Evolutionary conservation across 257 asterid species (phyloP).

Genomic region (Rauvolfia tetraphylla): DNA sequence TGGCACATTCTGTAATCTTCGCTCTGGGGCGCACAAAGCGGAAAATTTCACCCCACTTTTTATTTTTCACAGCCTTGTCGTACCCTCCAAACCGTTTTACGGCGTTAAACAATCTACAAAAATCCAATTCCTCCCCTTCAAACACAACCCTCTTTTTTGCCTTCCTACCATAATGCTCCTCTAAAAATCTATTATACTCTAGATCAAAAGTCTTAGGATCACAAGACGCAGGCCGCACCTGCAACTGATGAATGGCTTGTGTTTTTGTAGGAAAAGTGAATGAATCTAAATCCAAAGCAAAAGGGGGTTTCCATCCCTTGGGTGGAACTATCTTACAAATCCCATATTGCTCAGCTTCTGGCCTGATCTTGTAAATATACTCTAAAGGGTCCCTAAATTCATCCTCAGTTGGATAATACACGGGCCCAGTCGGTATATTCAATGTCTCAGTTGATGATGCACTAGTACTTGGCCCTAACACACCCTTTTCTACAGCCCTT

Average conservation of each 20-base stretch:
- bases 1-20: conserved; percentile 78
- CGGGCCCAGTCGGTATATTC: conserved; percentile 83
- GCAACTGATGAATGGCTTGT: conserved; percentile 93
- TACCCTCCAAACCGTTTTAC: conserved; percentile 93
- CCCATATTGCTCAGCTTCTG: conserved; percentile 92
- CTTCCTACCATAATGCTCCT: conserved; percentile 79
- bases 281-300: conserved; percentile 62
- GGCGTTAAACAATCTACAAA: conserved; percentile 77
- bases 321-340: conserved; percentile 98
- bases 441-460: conserved; percentile 43
- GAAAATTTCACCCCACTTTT: conserved; percentile 90
- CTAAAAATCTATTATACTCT: conserved; percentile 76
- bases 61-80: conserved; percentile 58
- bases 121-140: conserved; percentile 79
- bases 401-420: conserved; percentile 76
- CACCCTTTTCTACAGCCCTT: conserved; percentile 76
- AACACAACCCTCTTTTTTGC: conserved; percentile 65
- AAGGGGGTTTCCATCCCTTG: conserved; percentile 78
- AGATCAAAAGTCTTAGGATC: conserved; percentile 79
- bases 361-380: conserved; percentile 86
- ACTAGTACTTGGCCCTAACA: conserved; percentile 46
- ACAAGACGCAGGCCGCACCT: conserved; percentile 76
- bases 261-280: conserved; percentile 84
- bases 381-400: conserved; percentile 90
- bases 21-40: conserved; percentile 60